Evolutionary conservation across 2,329 filamentous ascomycete species (phyloP).

Genomic region (Sclerotinia minor): DNA sequence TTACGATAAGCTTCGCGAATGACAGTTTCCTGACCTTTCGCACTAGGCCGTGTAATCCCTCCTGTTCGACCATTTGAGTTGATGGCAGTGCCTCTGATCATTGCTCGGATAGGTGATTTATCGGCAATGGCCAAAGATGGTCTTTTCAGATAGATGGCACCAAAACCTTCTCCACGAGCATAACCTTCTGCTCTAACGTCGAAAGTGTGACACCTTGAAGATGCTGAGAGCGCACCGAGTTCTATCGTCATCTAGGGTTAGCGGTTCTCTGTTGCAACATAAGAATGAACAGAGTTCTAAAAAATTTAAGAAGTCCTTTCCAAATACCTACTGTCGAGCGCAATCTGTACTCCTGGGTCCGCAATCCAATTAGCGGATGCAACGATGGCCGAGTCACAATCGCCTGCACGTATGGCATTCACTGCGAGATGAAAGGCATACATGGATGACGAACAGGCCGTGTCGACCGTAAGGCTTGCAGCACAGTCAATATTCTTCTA

Average conservation of each 20-base stretch:
- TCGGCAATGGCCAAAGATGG: constrained; percentile 46
- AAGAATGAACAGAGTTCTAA: too few species aligned
- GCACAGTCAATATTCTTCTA: too few species aligned
- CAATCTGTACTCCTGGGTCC: constrained; percentile 5
- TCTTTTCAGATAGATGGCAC: constrained; percentile 46
- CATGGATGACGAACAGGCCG: constrained; percentile 49
- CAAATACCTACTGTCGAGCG: neutral
- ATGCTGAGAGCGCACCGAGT: constrained; percentile 38
- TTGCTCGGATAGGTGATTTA: constrained; percentile 46
- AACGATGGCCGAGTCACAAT: constrained; percentile 41
- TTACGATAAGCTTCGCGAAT: constrained; percentile 22
- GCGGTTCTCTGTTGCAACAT: too few species aligned
- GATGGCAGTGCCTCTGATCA: constrained; percentile 43
- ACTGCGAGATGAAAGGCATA: constrained; percentile 47
- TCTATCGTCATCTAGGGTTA: too few species aligned
- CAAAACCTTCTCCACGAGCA: constrained; percentile 48
- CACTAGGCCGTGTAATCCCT: constrained; percentile 44
- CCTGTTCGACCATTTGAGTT: neutral
- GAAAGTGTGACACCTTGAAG: constrained; percentile 27
- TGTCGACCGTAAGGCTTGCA: constrained; percentile 47
- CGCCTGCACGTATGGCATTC: constrained; percentile 45
- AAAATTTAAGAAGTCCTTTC: too few species aligned
- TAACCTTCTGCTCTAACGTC: constrained; percentile 44
- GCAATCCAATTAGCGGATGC: constrained; percentile 32
- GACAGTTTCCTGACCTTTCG: constrained; percentile 43